A percentile compares a stretch with the other conserved stretches of the same genome.
phyloP scores from a whole-genome alignment of 192 early-diverging fungal species.

The Glomus cerebriforme region DNA sequence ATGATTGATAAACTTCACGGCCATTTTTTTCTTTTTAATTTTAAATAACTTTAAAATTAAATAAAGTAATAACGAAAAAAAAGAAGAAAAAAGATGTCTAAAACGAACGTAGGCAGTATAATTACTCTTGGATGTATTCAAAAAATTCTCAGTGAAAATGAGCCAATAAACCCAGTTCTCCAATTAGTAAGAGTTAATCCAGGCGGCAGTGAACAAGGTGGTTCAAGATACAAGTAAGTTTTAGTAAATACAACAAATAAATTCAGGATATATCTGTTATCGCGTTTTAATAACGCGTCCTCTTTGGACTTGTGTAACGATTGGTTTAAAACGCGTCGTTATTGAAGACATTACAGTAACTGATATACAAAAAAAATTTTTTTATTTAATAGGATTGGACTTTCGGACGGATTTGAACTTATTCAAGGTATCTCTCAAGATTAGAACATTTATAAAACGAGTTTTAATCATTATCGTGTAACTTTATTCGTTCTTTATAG shows the following conservation, averaged over 20 bases:
- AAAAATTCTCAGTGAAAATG: background rate
- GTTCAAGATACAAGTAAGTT: background rate
- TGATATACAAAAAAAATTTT: background rate
- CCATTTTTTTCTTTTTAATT: no score
- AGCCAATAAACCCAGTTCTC: background rate
- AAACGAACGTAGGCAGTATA: background rate
- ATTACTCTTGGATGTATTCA: background rate
- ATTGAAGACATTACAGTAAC: background rate
- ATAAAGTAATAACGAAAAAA: background rate
- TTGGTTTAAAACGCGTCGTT: background rate
- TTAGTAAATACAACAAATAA: background rate
- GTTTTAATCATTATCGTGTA: background rate
- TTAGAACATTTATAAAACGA: background rate
- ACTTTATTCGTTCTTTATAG: background rate
- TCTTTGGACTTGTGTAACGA: background rate
- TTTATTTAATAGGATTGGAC: background rate
- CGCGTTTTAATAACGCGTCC: background rate
- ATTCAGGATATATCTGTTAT: background rate
- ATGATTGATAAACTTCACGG: no score
- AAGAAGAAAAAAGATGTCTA: background rate
- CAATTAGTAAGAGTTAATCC: background rate
- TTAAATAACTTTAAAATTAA: no score
- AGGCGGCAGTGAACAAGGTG: background rate
- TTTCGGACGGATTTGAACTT: conserved; percentile 1
- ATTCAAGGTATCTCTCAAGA: background rate